These are phyloP conservation scores for Saturnispora ahearnii DNA, from an alignment of 805 yeast species.

Conservation along the genomic window DNA sequence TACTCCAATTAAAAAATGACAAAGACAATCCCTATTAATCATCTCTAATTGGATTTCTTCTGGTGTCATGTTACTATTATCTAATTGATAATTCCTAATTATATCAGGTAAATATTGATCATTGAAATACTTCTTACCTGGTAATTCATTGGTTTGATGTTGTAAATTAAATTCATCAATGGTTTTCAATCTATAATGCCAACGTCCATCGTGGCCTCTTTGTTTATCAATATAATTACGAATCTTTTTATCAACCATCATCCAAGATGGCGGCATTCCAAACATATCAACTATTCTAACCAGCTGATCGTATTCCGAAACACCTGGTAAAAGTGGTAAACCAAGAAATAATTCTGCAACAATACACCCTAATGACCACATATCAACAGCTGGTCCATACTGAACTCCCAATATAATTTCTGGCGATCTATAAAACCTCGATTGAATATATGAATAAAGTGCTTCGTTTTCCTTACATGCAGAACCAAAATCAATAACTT, in stretches of 20 bases:
- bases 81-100: conserved; percentile 63
- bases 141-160: conserved; percentile 53
- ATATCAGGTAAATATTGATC: conserved; percentile 59
- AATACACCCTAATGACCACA: conserved; percentile 98
- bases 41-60: conserved; percentile 58
- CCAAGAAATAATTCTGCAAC: conserved; percentile 82
- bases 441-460: conserved; percentile 79
- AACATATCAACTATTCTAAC: conserved; percentile 72
- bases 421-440: conserved; percentile 97
- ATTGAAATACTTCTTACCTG: conserved; percentile 78
- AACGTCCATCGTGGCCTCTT: conserved; percentile 25
- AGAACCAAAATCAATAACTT: conserved; percentile 92
- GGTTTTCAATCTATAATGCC: conserved; percentile 29
- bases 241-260: conserved; percentile 89
- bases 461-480: conserved; percentile 91
- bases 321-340: conserved; percentile 80
- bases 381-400: conserved; percentile 91
- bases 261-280: conserved; percentile 88
- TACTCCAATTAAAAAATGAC: conserved; percentile 72
- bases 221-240: conserved; percentile 44
- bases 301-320: conserved; percentile 87
- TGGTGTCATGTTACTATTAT: conserved; percentile 47
- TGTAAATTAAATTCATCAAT: conserved; percentile 43
- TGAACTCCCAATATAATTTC: conserved; percentile 80
- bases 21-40: conserved; percentile 57